These are phyloP conservation scores for Phoenix roebelenii DNA, from an alignment of 176 grass and related monocot genomes.

Conservation along the genomic window DNA sequence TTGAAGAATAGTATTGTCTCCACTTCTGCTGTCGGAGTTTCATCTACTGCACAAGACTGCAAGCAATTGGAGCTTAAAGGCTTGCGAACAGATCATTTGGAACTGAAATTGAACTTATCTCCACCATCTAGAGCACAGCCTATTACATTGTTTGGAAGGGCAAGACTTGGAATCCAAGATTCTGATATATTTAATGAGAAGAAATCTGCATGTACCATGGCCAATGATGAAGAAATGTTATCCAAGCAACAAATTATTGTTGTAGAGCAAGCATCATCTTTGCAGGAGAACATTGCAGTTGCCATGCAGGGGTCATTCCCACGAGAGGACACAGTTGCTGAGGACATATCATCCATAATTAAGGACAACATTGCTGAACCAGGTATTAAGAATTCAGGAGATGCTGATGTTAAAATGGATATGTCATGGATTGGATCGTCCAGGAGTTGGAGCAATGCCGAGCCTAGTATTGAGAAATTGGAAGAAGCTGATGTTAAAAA, in stretches of 20 bases:
- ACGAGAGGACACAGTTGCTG: background rate
- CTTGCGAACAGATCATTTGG: slow-evolving; percentile 10
- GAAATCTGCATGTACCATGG: slow-evolving; percentile 11
- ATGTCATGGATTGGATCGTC: background rate
- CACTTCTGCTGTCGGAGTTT: slow-evolving; percentile 12
- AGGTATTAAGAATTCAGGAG: slow-evolving; percentile 11
- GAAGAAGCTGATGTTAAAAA: background rate
- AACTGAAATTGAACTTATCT: slow-evolving; percentile 47
- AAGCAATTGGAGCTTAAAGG: background rate
- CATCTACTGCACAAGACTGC: background rate
- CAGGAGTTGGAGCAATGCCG: slow-evolving; percentile 17
- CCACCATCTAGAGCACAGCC: slow-evolving; percentile 24
- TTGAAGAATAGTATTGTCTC: slow-evolving; percentile 11
- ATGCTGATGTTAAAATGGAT: slow-evolving; percentile 6
- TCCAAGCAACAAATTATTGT: background rate
- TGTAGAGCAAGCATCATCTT: slow-evolving; percentile 2
- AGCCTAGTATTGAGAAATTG: slow-evolving; percentile 3
- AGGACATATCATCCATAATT: background rate
- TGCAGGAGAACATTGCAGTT: background rate
- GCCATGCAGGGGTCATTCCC: background rate
- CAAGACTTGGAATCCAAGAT: slow-evolving; percentile 60
- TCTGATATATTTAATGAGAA: slow-evolving; percentile 50
- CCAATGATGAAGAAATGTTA: slow-evolving; percentile 4
- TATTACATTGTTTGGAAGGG: slow-evolving; percentile 82
- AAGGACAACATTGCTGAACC: background rate